Percentiles rank a stretch among this genome's conserved stretches.
Conservation (phyloP, 176 grass and related monocot genomes). For the Eragrostis nindensis region DNA sequence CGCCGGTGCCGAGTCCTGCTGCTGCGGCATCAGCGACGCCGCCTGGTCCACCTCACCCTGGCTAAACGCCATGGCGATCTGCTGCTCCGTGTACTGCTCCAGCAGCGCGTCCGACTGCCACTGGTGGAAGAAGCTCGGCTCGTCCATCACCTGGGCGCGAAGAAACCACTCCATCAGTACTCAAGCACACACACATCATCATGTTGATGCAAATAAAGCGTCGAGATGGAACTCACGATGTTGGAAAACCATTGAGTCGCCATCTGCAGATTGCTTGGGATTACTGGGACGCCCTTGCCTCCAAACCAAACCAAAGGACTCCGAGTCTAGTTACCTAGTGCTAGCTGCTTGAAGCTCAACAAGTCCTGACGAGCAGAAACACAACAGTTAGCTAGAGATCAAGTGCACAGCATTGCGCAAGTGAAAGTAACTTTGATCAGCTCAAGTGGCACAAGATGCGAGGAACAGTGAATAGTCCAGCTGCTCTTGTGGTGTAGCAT, state of each 20-base stretch:
- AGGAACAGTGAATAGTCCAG: neutral
- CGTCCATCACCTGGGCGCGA: constrained; percentile 70
- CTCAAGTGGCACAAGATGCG: constrained; percentile 20
- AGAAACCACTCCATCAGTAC: constrained; percentile 5
- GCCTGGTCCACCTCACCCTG: constrained; percentile 52
- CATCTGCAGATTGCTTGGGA: constrained; percentile 51
- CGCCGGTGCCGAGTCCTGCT: constrained; percentile 18
- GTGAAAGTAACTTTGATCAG: neutral
- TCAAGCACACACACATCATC: neutral
- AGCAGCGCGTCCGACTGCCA: constrained; percentile 74
- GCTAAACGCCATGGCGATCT: constrained; percentile 72
- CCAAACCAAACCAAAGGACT: constrained; percentile 36
- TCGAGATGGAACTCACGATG: constrained; percentile 49
- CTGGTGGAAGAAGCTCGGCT: constrained; percentile 85
- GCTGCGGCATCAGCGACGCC: constrained; percentile 16
- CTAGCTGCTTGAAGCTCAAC: constrained; percentile 21
- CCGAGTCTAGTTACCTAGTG: constrained; percentile 8
- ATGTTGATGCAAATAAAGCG: neutral
- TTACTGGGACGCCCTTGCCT: neutral
- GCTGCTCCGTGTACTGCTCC: constrained; percentile 74
- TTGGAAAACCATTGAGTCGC: constrained; percentile 79
- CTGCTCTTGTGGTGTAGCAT: neutral
- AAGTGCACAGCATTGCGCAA: neutral
- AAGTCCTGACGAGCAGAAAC: constrained; percentile 30
- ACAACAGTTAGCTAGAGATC: constrained; percentile 14